Conservation (phyloP, 2,329 filamentous ascomycete species). For the Pseudomassariella vexata region DNA sequence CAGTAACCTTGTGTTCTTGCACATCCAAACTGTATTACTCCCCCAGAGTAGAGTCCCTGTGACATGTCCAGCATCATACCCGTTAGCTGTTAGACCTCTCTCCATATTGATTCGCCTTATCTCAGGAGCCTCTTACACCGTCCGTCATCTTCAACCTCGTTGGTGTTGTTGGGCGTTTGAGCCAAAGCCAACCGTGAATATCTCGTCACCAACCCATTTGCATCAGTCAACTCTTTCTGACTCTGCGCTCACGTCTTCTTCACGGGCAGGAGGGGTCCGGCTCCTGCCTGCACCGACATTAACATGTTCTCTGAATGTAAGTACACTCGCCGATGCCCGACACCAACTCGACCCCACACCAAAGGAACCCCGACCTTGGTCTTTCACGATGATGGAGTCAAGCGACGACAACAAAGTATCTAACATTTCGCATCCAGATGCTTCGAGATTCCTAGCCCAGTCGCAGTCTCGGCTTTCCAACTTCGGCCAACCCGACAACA, state of each 20-base stretch:
- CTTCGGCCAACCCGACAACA: slow-evolving; percentile 55
- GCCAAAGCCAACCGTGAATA: too few species aligned
- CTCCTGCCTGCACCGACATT: slow-evolving; percentile 18
- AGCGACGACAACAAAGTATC: slow-evolving; percentile 3
- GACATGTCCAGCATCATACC: too few species aligned
- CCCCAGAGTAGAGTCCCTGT: too few species aligned
- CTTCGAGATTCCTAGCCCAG: slow-evolving; percentile 92
- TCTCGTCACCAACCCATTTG: slow-evolving; percentile 11
- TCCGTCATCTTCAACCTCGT: too few species aligned
- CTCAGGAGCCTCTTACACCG: too few species aligned
- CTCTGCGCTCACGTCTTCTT: too few species aligned
- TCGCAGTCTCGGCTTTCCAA: slow-evolving; percentile 84
- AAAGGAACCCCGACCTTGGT: neutral
- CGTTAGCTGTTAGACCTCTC: too few species aligned
- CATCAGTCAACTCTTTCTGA: slow-evolving; percentile 23
- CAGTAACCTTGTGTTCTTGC: too few species aligned
- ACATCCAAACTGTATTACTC: too few species aligned
- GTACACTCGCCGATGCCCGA: slow-evolving; percentile 27
- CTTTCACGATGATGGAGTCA: slow-evolving; percentile 1
- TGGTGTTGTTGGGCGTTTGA: too few species aligned
- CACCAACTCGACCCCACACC: slow-evolving; percentile 1
- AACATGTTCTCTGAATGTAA: slow-evolving; percentile 86
- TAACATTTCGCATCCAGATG: slow-evolving; percentile 56
- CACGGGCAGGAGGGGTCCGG: too few species aligned
- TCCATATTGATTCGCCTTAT: too few species aligned